Evolutionary conservation across 768 basidiomycete species (phyloP).

Genomic region (Boletus subcaerulescens): DNA sequence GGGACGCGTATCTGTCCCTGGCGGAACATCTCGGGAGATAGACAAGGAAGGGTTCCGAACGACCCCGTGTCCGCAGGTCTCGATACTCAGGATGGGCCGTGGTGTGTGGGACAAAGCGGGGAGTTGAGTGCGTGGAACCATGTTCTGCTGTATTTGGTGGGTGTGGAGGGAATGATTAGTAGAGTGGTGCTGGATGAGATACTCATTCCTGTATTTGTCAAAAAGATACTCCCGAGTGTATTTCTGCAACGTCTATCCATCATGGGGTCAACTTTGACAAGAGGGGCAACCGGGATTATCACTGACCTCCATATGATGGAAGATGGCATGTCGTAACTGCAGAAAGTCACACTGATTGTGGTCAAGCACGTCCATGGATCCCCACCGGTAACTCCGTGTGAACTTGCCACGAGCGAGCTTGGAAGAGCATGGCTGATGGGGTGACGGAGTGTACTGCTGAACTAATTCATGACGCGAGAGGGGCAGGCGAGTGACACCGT

Average conservation of each 20-base stretch:
- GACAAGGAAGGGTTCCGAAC: slow-evolving; percentile 45
- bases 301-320: slow-evolving; percentile 86
- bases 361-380: slow-evolving; percentile 76
- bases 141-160: slow-evolving; percentile 42
- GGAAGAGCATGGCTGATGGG: slow-evolving; percentile 37
- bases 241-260: slow-evolving; percentile 71
- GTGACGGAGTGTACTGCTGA: slow-evolving; percentile 67
- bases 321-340: slow-evolving; percentile 70
- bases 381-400: slow-evolving; percentile 79
- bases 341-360: slow-evolving; percentile 78
- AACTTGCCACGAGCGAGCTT: slow-evolving; percentile 63
- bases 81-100: slow-evolving; percentile 60
- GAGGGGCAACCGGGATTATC: slow-evolving; percentile 10
- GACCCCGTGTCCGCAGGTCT: slow-evolving; percentile 48
- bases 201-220: slow-evolving; percentile 69
- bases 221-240: slow-evolving; percentile 83
- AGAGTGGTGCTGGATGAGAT: slow-evolving; percentile 50
- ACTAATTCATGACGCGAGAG: slow-evolving; percentile 69
- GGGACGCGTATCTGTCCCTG: slow-evolving; percentile 42
- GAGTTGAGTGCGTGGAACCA: slow-evolving; percentile 34
- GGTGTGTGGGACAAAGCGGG: slow-evolving; percentile 36
- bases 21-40: slow-evolving; percentile 47
- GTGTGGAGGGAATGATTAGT: slow-evolving; percentile 40
- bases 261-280: slow-evolving; percentile 16
- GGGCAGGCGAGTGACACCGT: slow-evolving; percentile 60